phyloP scores from a whole-genome alignment of 2,329 filamentous ascomycete species.

The Phaeosphaeria sp. region DNA sequence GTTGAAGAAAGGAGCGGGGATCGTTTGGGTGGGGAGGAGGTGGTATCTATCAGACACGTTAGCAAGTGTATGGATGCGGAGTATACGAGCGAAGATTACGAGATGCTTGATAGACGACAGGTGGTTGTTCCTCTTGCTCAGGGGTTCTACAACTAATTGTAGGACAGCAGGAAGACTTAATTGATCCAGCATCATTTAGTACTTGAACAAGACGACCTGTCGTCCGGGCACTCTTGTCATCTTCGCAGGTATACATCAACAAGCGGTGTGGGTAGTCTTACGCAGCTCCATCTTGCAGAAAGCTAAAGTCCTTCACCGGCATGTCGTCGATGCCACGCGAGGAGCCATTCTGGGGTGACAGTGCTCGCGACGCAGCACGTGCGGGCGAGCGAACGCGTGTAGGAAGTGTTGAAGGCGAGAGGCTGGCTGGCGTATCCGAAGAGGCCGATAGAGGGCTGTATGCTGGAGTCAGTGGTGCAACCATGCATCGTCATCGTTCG shows the following conservation, averaged over 20 bases:
- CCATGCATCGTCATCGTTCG: not conserved
- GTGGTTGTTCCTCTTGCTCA: too few relatives aligned
- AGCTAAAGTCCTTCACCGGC: constrained; percentile 73
- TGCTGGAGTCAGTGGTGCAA: constrained; percentile 14
- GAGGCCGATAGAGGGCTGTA: constrained; percentile 29
- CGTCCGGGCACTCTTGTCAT: too few relatives aligned
- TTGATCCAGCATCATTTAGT: too few relatives aligned
- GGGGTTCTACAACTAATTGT: too few relatives aligned
- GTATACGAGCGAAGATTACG: too few relatives aligned
- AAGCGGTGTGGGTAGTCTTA: constrained; percentile 1
- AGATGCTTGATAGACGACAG: too few relatives aligned
- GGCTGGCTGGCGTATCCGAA: constrained; percentile 3
- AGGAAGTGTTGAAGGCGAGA: constrained; percentile 11
- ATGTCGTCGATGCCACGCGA: constrained; percentile 37
- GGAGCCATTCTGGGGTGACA: constrained; percentile 28
- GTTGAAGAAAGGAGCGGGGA: constrained; percentile 71
- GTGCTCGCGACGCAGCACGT: constrained; percentile 11
- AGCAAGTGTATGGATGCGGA: constrained; percentile 54
- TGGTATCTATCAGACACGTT: constrained; percentile 80
- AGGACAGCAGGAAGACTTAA: too few relatives aligned
- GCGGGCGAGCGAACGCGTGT: constrained; percentile 32
- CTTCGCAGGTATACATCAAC: too few relatives aligned
- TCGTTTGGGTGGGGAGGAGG: constrained; percentile 69
- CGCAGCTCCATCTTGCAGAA: constrained; percentile 22
- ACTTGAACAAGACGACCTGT: too few relatives aligned